Conservation (phyloP, 2,329 filamentous ascomycete species). For the Monilinia fructigena region DNA sequence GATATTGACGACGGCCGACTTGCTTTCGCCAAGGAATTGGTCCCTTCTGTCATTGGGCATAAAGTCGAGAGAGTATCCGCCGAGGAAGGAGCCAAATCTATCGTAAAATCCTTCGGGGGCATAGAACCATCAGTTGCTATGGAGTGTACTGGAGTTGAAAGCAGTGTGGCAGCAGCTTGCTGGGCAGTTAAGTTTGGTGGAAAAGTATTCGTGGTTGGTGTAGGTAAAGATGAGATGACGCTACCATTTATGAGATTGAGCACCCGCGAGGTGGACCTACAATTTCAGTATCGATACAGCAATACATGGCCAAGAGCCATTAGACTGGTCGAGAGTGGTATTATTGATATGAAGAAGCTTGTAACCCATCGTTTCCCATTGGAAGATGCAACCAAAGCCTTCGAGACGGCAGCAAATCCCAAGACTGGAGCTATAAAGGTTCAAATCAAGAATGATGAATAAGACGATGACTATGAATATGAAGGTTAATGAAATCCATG, state of each 20-base stretch:
- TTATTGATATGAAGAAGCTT: constrained; percentile 76
- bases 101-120: constrained; percentile 70
- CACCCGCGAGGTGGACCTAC: constrained; percentile 87
- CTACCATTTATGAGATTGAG: constrained; percentile 93
- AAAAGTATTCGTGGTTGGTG: constrained; percentile 94
- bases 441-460: constrained; percentile 70
- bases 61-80: constrained; percentile 66
- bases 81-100: constrained; percentile 68
- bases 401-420: constrained; percentile 82
- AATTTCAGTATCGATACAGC: constrained; percentile 94
- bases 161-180: constrained; percentile 80
- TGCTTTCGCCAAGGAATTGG: constrained; percentile 79
- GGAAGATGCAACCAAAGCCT: constrained; percentile 85
- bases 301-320: constrained; percentile 97
- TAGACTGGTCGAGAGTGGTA: constrained; percentile 76
- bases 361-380: constrained; percentile 86
- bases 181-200: constrained; percentile 92
- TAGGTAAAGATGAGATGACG: constrained; percentile 92
- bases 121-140: constrained; percentile 78
- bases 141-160: constrained; percentile 95
- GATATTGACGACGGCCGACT: constrained; percentile 88
- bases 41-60: constrained; percentile 76
- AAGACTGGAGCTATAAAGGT: constrained; percentile 98
- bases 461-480: constrained; percentile 7
- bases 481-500: neutral